Conservation (phyloP, 1,139 yeast genomes). For the Pichia sp. region DNA sequence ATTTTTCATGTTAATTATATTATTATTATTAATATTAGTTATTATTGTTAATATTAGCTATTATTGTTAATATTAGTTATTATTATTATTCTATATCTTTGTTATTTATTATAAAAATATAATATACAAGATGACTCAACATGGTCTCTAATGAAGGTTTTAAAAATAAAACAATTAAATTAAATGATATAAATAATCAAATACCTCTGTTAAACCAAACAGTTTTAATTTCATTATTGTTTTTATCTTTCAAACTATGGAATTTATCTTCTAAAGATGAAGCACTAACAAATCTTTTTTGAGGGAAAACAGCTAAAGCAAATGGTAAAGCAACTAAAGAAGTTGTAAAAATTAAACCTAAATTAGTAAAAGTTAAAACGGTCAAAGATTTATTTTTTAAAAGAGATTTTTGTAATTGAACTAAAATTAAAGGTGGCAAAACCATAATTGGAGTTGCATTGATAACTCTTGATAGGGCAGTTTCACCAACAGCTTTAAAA, state of each 20-base stretch:
- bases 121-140: not conserved
- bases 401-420: slow-evolving; percentile 62
- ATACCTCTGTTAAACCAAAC: slow-evolving; percentile 94
- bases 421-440: slow-evolving; percentile 79
- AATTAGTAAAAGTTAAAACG: slow-evolving; percentile 62
- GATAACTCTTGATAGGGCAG: slow-evolving; percentile 90
- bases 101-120: no score
- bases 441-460: slow-evolving; percentile 98
- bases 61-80: no score
- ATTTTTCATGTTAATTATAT: no score
- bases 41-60: no score
- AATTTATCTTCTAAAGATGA: slow-evolving; percentile 58
- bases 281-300: slow-evolving; percentile 59
- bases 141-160: not conserved
- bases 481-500: slow-evolving; percentile 87
- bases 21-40: no score
- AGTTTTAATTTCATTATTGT: slow-evolving; percentile 52
- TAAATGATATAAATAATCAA: no score
- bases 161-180: not conserved
- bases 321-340: slow-evolving; percentile 86
- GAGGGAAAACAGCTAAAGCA: slow-evolving; percentile 95
- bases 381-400: slow-evolving; percentile 62
- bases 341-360: slow-evolving; percentile 80
- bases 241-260: slow-evolving; percentile 50
- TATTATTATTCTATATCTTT: no score